These are phyloP conservation scores for Auricularia sp. DNA, from an alignment of 768 basidiomycete species.

Conservation along the genomic window DNA sequence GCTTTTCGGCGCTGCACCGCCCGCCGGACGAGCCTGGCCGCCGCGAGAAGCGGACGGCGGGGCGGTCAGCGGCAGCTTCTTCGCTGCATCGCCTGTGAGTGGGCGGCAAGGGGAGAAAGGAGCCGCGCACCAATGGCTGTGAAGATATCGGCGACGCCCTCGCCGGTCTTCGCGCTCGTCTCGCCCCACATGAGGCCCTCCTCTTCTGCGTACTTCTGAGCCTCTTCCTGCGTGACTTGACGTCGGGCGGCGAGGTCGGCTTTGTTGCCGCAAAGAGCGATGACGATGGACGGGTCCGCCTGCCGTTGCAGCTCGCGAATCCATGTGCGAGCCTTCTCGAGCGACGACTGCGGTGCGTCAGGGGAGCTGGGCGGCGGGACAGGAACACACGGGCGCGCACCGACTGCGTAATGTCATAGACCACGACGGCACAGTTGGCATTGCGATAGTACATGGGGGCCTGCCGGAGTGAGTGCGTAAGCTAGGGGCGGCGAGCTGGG, in stretches of 20 bases:
- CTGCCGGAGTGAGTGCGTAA: conserved; percentile 24
- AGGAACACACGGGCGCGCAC: conserved; percentile 7
- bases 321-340: conserved; percentile 94
- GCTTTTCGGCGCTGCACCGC: conserved; percentile 37
- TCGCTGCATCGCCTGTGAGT: conserved; percentile 37
- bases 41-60: conserved; percentile 51
- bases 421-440: conserved; percentile 87
- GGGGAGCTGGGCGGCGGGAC: background rate
- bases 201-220: conserved; percentile 85
- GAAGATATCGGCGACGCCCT: conserved; percentile 80
- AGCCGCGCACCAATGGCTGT: conserved; percentile 63
- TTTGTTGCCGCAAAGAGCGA: conserved; percentile 95
- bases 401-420: conserved; percentile 90
- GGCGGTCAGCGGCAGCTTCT: conserved; percentile 79
- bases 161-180: conserved; percentile 82
- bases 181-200: conserved; percentile 91
- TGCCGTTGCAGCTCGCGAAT: conserved; percentile 94
- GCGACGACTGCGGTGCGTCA: conserved; percentile 40
- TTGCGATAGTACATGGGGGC: conserved; percentile 97
- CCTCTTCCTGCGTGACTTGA: conserved; percentile 80
- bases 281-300: conserved; percentile 93
- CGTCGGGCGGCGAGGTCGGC: conserved; percentile 74
- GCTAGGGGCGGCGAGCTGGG: background rate
- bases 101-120: background rate
- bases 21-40: conserved; percentile 39